Conservation (phyloP, 2,329 filamentous ascomycete species). For the Cladophialophora psammophila region DNA sequence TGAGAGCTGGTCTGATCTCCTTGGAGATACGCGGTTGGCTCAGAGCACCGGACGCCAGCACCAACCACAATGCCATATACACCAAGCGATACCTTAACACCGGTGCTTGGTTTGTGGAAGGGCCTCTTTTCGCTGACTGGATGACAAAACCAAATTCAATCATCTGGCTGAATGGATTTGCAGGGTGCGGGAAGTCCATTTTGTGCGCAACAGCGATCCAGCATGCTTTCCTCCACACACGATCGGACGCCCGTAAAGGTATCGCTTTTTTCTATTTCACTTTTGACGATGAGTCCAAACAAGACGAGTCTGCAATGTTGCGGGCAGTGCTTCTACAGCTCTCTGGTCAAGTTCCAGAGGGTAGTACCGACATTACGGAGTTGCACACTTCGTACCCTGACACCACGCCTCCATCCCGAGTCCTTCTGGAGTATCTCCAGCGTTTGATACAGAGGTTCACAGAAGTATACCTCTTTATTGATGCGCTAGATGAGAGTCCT, state of each 20-base stretch:
- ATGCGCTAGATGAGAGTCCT: constrained; percentile 38
- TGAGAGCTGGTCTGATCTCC: constrained; percentile 42
- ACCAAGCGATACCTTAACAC: constrained; percentile 46
- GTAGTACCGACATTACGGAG: neutral
- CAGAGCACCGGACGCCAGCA: constrained; percentile 46
- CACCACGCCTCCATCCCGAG: neutral
- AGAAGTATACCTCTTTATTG: constrained; percentile 34
- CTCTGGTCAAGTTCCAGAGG: constrained; percentile 26
- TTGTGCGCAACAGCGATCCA: constrained; percentile 43
- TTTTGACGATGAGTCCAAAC: constrained; percentile 42
- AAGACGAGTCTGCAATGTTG: constrained; percentile 38
- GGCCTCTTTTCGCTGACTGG: constrained; percentile 38
- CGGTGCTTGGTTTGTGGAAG: constrained; percentile 44
- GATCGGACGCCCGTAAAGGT: constrained; percentile 27
- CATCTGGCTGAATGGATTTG: constrained; percentile 43
- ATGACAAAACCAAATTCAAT: constrained; percentile 40
- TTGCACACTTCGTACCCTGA: neutral
- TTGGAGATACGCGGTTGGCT: constrained; percentile 45
- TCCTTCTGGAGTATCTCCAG: neutral
- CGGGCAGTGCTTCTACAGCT: constrained; percentile 42
- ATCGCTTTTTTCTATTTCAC: constrained; percentile 42
- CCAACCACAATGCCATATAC: constrained; percentile 45
- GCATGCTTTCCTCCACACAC: constrained; percentile 22
- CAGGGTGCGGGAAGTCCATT: constrained; percentile 45
- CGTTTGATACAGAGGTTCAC: constrained; percentile 24